These are phyloP conservation scores for Halteria grandinella DNA, from an alignment of 73 alveolate species.

Conservation along the genomic window DNA sequence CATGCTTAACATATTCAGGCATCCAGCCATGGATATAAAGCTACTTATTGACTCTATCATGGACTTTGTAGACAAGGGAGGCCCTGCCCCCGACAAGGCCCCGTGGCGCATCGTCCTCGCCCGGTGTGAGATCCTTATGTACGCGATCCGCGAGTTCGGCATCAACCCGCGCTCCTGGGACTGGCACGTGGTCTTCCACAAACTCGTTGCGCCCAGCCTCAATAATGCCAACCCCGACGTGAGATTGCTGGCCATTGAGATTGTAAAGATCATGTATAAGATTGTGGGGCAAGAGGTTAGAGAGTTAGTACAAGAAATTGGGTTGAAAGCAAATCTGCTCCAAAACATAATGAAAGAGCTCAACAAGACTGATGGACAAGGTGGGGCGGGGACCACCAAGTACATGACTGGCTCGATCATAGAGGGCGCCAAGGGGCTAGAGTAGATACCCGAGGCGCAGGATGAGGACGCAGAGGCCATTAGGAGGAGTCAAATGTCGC, in stretches of 20 bases:
- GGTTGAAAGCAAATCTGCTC: no score
- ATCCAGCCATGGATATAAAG: conserved; percentile 92
- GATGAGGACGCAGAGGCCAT: background rate
- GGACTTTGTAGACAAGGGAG: conserved; percentile 89
- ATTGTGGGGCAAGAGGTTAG: no score
- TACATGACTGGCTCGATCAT: no score
- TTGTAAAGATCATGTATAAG: conserved; percentile 85
- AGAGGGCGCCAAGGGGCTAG: no score
- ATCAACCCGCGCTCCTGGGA: conserved; percentile 90
- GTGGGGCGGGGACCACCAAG: no score
- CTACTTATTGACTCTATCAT: conserved; percentile 90
- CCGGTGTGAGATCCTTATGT: conserved; percentile 89
- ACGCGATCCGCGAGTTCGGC: conserved; percentile 90
- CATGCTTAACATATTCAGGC: conserved; percentile 85
- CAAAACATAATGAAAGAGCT: no score
- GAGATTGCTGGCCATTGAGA: conserved; percentile 88
- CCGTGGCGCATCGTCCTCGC: conserved; percentile 93
- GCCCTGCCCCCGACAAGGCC: conserved; percentile 93
- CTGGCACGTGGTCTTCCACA: conserved; percentile 85
- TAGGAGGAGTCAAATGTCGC: background rate
- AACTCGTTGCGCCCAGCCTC: conserved; percentile 88
- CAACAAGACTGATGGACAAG: no score
- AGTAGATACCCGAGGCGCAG: background rate
- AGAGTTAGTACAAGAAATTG: no score
- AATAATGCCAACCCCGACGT: conserved; percentile 90